phyloP scores from a whole-genome alignment of 2,329 filamentous ascomycete species.

The Phyllosticta citribraziliensis region DNA sequence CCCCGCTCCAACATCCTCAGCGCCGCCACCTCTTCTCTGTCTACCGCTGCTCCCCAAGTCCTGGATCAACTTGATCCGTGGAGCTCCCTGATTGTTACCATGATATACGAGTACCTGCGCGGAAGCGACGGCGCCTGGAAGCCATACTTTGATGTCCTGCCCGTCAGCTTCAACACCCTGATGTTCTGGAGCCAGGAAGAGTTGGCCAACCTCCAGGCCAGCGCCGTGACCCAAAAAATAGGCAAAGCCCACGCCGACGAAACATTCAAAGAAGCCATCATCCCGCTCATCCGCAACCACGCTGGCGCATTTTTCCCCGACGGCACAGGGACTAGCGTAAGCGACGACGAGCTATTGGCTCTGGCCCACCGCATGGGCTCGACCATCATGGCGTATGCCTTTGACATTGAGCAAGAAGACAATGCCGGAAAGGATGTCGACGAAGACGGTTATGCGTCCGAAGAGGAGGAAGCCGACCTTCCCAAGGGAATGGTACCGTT shows the following conservation, averaged over 20 bases:
- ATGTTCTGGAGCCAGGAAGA: slow-evolving; percentile 80
- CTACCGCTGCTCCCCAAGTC: slow-evolving; percentile 37
- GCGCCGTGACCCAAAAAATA: slow-evolving; percentile 65
- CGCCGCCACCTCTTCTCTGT: slow-evolving; percentile 60
- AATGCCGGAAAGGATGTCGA: slow-evolving; percentile 44
- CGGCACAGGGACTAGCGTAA: slow-evolving; percentile 19
- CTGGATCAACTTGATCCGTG: slow-evolving; percentile 33
- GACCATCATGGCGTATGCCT: slow-evolving; percentile 87
- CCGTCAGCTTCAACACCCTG: slow-evolving; percentile 63
- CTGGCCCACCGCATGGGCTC: slow-evolving; percentile 74
- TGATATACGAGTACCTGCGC: slow-evolving; percentile 65
- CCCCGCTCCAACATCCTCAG: slow-evolving; percentile 63
- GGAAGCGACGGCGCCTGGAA: slow-evolving; percentile 59
- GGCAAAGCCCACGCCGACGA: slow-evolving; percentile 62
- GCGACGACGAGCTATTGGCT: slow-evolving; percentile 40
- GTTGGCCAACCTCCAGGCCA: slow-evolving; percentile 63
- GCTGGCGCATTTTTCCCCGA: slow-evolving; percentile 29
- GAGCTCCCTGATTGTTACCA: slow-evolving; percentile 59
- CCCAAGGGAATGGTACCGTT: slow-evolving; percentile 82
- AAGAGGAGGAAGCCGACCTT: slow-evolving; percentile 38
- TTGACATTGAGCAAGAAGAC: slow-evolving; percentile 56
- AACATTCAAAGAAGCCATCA: slow-evolving; percentile 51
- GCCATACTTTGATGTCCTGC: slow-evolving; percentile 68
- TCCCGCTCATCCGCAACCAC: slow-evolving; percentile 41
- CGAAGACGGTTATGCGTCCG: slow-evolving; percentile 41